Conservation (phyloP, 805 yeast genomes). For the Dipodascus albidus region DNA sequence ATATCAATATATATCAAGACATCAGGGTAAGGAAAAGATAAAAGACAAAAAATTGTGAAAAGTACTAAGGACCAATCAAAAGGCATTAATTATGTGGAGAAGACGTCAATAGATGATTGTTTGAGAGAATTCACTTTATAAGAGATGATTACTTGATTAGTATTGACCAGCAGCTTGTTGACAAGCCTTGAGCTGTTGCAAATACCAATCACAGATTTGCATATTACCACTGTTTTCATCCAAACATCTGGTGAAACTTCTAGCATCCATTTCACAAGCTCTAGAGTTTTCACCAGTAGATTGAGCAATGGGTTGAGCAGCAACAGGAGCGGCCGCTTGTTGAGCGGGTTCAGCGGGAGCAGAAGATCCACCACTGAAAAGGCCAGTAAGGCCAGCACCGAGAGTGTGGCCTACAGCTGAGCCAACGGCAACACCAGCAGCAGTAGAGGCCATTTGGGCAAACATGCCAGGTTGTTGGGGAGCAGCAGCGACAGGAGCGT, state of each 20-base stretch:
- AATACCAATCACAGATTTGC: conserved; percentile 93
- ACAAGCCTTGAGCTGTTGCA: conserved; percentile 96
- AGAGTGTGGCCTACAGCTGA: conserved; percentile 93
- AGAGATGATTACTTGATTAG: conserved; percentile 25
- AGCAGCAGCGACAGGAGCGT: conserved; percentile 36
- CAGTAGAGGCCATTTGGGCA: conserved; percentile 96
- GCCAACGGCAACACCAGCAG: conserved; percentile 99
- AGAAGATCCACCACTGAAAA: conserved; percentile 74
- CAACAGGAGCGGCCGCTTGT: conserved; percentile 33
- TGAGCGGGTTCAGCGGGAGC: conserved; percentile 41
- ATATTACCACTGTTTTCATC: conserved; percentile 90
- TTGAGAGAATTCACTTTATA: too few species aligned
- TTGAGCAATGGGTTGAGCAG: conserved; percentile 26
- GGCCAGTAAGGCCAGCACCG: conserved; percentile 84
- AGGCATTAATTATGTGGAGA: too few species aligned
- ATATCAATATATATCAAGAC: too few species aligned
- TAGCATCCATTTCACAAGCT: conserved; percentile 86
- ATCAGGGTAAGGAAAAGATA: too few species aligned
- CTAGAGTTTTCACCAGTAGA: conserved; percentile 34
- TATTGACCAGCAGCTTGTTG: conserved; percentile 85
- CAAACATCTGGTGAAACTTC: conserved; percentile 89
- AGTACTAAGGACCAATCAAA: too few species aligned
- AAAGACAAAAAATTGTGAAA: too few species aligned
- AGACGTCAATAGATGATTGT: too few species aligned
- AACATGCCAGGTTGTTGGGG: conserved; percentile 67